Percentiles rank a stretch among this genome's conserved stretches.
Evolutionary conservation across 371 early-diverging fungal genomes (phyloP).

Genomic region (Mortierella sp.): DNA sequence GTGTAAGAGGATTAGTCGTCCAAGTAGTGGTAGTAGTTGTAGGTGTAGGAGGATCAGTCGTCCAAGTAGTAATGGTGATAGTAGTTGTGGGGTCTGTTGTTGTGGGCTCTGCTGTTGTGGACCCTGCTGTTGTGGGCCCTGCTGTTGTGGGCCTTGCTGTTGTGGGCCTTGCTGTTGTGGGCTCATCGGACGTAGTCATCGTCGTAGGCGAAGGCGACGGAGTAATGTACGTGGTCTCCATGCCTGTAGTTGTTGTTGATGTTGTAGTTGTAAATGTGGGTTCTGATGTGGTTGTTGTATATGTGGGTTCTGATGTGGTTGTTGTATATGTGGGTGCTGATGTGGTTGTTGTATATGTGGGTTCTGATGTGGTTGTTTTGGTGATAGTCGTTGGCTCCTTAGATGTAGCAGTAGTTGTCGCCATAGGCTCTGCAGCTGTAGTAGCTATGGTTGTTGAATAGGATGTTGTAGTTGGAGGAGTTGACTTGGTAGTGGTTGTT

Average conservation of each 20-base stretch:
- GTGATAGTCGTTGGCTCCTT: background rate
- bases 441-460: background rate
- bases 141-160: background rate
- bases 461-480: slow-evolving; percentile 2
- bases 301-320: no score
- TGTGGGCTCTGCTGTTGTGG: background rate
- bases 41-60: background rate
- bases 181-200: background rate
- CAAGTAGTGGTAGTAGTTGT: slow-evolving; percentile 1
- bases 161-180: background rate
- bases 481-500: slow-evolving; percentile 2
- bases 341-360: background rate
- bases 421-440: background rate
- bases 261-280: no score
- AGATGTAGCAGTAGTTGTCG: background rate
- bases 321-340: no score
- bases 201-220: background rate
- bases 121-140: background rate
- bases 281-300: background rate
- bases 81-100: background rate
- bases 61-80: background rate
- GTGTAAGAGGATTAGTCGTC: background rate
- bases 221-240: background rate
- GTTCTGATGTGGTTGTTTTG: no score
- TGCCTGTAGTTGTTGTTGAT: background rate